A percentile compares a stretch with the other conserved stretches of the same genome.
Conservation (phyloP, 1,284 basidiomycete genomes). For the Tilletia walkeri region DNA sequence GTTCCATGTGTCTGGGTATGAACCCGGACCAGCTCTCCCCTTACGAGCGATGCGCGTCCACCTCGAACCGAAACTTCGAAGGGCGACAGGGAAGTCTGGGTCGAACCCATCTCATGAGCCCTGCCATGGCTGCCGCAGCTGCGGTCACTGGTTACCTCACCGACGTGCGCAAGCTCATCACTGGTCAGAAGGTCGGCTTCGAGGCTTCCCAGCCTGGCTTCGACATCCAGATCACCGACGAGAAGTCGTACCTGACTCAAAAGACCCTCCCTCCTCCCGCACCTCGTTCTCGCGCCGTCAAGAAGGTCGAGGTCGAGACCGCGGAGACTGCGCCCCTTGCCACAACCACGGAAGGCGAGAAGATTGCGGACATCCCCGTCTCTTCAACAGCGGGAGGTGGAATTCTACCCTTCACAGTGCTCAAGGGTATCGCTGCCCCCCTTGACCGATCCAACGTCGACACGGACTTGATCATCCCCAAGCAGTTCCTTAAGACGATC, state of each 20-base stretch:
- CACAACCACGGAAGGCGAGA: constrained; percentile 1
- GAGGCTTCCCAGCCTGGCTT: constrained; percentile 39
- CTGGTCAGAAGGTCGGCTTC: constrained; percentile 32
- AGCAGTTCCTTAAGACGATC: constrained; percentile 55
- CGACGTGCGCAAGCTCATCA: constrained; percentile 50
- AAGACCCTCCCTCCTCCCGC: constrained; percentile 28
- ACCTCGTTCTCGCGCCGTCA: constrained; percentile 20
- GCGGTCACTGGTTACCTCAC: constrained; percentile 53
- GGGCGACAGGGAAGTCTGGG: constrained; percentile 53
- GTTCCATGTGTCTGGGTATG: constrained; percentile 56
- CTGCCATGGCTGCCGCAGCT: constrained; percentile 53
- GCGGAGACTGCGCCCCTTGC: constrained; percentile 25
- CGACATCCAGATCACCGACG: constrained; percentile 43
- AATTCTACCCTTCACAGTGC: constrained; percentile 48
- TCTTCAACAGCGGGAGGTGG: constrained; percentile 31
- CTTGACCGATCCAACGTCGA: constrained; percentile 52
- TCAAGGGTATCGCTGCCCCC: constrained; percentile 51
- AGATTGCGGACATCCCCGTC: constrained; percentile 5
- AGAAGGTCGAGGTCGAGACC: not conserved
- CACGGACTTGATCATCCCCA: constrained; percentile 55
- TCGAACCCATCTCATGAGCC: constrained; percentile 52
- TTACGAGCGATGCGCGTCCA: constrained; percentile 54
- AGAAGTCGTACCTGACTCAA: constrained; percentile 44
- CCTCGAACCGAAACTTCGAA: constrained; percentile 56
- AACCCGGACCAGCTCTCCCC: constrained; percentile 54